Percentiles rank a stretch among this genome's conserved stretches.
phyloP scores from a whole-genome alignment of 2,329 filamentous ascomycete species.

The Verticillium alfalfae region DNA sequence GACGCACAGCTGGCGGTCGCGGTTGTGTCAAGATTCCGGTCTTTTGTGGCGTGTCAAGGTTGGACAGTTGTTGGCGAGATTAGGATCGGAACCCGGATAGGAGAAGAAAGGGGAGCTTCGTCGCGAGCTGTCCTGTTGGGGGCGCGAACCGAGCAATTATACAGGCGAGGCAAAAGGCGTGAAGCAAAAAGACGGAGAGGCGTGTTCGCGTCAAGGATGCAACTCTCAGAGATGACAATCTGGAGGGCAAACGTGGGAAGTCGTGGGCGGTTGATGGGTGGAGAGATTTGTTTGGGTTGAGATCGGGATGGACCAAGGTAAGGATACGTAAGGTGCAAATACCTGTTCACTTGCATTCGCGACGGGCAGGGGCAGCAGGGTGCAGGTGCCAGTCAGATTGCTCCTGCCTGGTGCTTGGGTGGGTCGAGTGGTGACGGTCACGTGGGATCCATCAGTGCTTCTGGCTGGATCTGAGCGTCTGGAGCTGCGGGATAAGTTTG shows the following conservation, averaged over 20 bases:
- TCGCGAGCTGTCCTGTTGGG: neutral
- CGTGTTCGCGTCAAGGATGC: conserved; percentile 7
- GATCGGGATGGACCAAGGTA: conserved; percentile 8
- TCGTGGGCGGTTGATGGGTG: conserved; percentile 4
- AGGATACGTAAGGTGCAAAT: conserved; percentile 12
- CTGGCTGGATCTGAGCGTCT: neutral
- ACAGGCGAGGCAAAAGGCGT: conserved; percentile 9
- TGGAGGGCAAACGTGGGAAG: conserved; percentile 10
- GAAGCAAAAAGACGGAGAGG: conserved; percentile 6
- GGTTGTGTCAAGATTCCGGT: neutral
- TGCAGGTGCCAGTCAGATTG: neutral
- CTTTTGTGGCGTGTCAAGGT: conserved; percentile 2
- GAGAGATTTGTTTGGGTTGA: neutral
- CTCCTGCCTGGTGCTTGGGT: neutral
- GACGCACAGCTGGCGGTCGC: conserved; percentile 3
- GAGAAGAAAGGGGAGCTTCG: conserved; percentile 4
- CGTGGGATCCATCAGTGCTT: neutral
- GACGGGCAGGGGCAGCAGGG: neutral
- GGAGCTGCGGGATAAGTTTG: neutral
- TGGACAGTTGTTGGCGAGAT: conserved; percentile 5
- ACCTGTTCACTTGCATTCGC: conserved; percentile 3
- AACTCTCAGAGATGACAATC: conserved; percentile 13
- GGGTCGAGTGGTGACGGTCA: neutral
- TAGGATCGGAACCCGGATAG: conserved; percentile 5
- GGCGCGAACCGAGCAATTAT: conserved; percentile 12